These are phyloP conservation scores for Rhodotorula sp. DNA, from an alignment of 1,284 basidiomycete species.

Conservation along the genomic window DNA sequence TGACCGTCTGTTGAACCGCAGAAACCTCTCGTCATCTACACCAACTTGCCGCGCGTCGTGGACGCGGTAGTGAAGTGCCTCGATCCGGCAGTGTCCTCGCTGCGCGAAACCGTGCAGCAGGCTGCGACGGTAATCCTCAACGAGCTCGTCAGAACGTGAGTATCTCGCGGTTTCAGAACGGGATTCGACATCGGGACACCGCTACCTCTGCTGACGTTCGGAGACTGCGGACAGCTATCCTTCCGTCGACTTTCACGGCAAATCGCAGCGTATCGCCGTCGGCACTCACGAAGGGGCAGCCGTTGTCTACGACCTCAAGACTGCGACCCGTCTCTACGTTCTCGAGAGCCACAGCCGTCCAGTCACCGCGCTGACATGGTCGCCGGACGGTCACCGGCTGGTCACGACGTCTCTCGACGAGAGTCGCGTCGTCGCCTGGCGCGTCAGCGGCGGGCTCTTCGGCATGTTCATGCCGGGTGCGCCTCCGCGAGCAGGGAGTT, in stretches of 20 bases:
- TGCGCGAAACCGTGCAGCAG: constrained; percentile 82
- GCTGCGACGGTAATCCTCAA: constrained; percentile 90
- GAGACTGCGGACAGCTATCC: constrained; percentile 65
- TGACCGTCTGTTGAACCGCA: constrained; percentile 46
- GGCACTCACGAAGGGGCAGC: constrained; percentile 73
- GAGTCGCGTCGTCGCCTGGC: constrained; percentile 60
- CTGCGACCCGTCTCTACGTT: constrained; percentile 89
- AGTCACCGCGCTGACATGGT: constrained; percentile 80
- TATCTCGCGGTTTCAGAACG: constrained; percentile 15
- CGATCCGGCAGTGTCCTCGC: constrained; percentile 80
- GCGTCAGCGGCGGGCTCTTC: constrained; percentile 46
- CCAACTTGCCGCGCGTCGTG: constrained; percentile 80
- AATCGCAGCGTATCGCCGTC: constrained; percentile 82
- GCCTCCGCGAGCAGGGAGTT: constrained; percentile 75
- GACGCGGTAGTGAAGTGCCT: constrained; percentile 96
- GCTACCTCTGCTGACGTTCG: background rate
- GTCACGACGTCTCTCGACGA: constrained; percentile 86
- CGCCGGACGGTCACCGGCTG: constrained; percentile 84
- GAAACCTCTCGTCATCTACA: constrained; percentile 81
- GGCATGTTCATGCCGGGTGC: constrained; percentile 89
- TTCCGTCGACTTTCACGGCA: constrained; percentile 83
- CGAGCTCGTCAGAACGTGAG: constrained; percentile 82
- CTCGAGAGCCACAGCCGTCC: constrained; percentile 83
- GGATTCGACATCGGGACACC: background rate
- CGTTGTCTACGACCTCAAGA: constrained; percentile 96